Percentiles rank a stretch among this genome's conserved stretches.
These are phyloP conservation scores for Aspergillus quadricinctus DNA, from an alignment of 2,329 filamentous ascomycete species.

Conservation along the genomic window DNA sequence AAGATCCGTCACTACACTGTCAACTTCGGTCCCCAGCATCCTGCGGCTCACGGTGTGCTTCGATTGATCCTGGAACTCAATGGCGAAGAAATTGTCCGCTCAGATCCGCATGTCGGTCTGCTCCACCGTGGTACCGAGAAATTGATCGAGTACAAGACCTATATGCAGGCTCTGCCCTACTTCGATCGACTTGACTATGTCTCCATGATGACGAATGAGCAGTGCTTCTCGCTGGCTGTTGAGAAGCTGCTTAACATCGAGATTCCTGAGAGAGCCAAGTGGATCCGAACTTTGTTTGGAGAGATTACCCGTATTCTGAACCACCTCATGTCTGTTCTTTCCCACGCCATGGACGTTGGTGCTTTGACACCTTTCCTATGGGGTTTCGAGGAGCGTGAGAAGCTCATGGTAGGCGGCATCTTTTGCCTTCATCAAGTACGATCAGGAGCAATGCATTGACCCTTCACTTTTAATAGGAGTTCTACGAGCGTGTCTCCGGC, in stretches of 20 bases:
- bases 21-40: conserved; percentile 99
- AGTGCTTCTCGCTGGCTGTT: conserved; percentile 90
- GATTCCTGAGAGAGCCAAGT: conserved; percentile 92
- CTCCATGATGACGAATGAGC: conserved; percentile 99
- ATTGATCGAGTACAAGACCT: conserved; percentile 99
- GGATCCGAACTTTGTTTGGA: conserved; percentile 90
- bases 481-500: conserved; percentile 98
- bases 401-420: conserved; percentile 77
- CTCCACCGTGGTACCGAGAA: conserved; percentile 98
- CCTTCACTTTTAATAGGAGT: conserved; percentile 63
- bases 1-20: conserved; percentile 99
- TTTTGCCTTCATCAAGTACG: neutral
- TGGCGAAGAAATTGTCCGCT: conserved; percentile 94
- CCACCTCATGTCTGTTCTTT: conserved; percentile 95
- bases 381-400: conserved; percentile 99
- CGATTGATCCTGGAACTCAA: conserved; percentile 96
- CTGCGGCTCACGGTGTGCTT: conserved; percentile 95
- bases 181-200: conserved; percentile 99
- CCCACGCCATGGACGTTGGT: conserved; percentile 98
- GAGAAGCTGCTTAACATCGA: conserved; percentile 98
- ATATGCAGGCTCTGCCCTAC: conserved; percentile 95
- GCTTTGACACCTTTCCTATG: conserved; percentile 97
- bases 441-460: conserved; percentile 11
- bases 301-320: conserved; percentile 93
- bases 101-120: conserved; percentile 93